Evolutionary conservation across 176 grass and related monocot genomes (phyloP), one percentile per base, ranked within the genome.

Genomic region (Aegilops sharonensis): DNA sequence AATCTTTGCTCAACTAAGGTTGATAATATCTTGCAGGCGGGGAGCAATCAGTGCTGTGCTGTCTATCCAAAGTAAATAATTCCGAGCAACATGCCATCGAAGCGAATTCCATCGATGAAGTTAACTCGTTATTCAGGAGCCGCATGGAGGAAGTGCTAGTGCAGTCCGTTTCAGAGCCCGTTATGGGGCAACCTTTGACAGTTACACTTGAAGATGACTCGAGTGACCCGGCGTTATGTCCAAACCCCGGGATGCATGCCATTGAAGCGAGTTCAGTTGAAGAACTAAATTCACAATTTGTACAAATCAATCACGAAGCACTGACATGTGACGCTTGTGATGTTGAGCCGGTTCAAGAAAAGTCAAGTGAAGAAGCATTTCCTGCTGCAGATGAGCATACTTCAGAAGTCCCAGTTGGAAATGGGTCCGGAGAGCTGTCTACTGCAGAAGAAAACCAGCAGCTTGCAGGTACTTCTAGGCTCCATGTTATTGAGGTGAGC

Each of bases 81-180:
- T 75, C 70, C 2, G 84, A 87, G 47, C 39, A 68, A 35, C 24
- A 71, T 43, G 29, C 45, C 2, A 0, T 76, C 40, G 60, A 85
- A 83, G 81, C n/a, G 12, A 60, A 72, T 31, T 75, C 83, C 24
- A 83, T 88, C 12, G 31, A 40, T 42, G 85, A 88, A 57, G 25
- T 86, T 6, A 88, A 80, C 31, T 88, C 57, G 3, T 47, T 90
- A 2, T 88, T 88, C 66, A 90, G 88, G 85, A 77, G 79, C 39
- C 82, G 83, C 25, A 81, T 85, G 88, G 85, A 85, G 34, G 85
- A 90, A 80, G 88, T 79, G 45, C 67, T 82, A 12, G 73, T 40
- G 56, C 78, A 88, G 13, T 93, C 85, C 52, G 72, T 88, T 81
- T 88, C 88, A 78, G 86, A 92, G 37, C 37, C 75, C 0, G 20